Conservation (phyloP, 176 grass and related monocot species). For the Triticum timopheevii region DNA sequence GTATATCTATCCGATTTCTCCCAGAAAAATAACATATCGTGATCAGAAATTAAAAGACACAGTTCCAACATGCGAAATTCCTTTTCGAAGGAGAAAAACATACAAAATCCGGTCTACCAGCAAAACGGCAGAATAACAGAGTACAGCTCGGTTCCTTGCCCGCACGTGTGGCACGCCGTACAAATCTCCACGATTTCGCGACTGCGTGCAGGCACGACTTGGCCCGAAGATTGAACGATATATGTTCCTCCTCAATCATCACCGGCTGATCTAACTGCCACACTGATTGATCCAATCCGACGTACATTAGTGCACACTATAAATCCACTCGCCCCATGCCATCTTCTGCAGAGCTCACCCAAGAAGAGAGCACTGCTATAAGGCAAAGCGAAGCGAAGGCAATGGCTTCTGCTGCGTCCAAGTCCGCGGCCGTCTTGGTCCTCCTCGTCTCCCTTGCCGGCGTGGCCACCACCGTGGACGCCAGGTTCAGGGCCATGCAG, state of each 20-base stretch:
- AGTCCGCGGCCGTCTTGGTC: neutral
- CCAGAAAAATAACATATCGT: too few relatives aligned
- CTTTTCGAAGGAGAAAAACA: neutral
- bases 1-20: too few relatives aligned
- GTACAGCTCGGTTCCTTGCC: slow-evolving; percentile 40
- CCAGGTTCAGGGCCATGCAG: slow-evolving; percentile 50
- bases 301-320: neutral
- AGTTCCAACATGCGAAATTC: too few relatives aligned
- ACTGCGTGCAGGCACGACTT: slow-evolving; percentile 36
- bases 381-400: neutral
- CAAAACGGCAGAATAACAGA: slow-evolving; percentile 40
- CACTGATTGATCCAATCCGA: neutral
- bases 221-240: neutral
- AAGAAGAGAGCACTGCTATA: neutral
- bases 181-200: slow-evolving; percentile 3
- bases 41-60: too few relatives aligned
- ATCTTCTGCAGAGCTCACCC: slow-evolving; percentile 11
- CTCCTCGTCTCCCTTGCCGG: slow-evolving; percentile 29
- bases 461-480: slow-evolving; percentile 32
- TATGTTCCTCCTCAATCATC: slow-evolving; percentile 22
- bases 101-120: slow-evolving; percentile 8
- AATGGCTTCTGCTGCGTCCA: slow-evolving; percentile 36
- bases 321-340: slow-evolving; percentile 6
- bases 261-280: neutral
- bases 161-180: slow-evolving; percentile 41